These are phyloP conservation scores for Yamadazyma kanchanaburiensis DNA, from an alignment of 1,139 yeast species.

Conservation along the genomic window DNA sequence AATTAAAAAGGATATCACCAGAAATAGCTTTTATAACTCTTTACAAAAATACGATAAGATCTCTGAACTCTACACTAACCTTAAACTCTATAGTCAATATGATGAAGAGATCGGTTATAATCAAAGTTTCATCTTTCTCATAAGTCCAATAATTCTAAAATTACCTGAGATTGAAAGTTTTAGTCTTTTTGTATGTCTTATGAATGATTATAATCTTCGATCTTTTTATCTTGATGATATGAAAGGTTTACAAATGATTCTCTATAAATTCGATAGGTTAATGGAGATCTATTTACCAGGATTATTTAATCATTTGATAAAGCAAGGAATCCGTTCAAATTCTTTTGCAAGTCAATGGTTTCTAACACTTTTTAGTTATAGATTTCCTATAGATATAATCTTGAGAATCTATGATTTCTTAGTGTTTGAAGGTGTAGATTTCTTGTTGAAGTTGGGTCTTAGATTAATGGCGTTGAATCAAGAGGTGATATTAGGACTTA, in stretches of 20 bases:
- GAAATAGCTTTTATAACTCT: slow-evolving; percentile 78
- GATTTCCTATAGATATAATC: slow-evolving; percentile 83
- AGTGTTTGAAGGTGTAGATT: slow-evolving; percentile 85
- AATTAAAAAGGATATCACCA: slow-evolving; percentile 74
- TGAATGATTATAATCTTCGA: slow-evolving; percentile 80
- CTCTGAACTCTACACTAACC: slow-evolving; percentile 65
- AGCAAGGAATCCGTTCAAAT: slow-evolving; percentile 83
- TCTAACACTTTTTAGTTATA: slow-evolving; percentile 88
- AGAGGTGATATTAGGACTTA: slow-evolving; percentile 51
- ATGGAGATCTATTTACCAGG: slow-evolving; percentile 68
- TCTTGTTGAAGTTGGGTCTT: slow-evolving; percentile 75
- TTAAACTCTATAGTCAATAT: slow-evolving; percentile 79
- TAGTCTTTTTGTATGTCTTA: slow-evolving; percentile 71
- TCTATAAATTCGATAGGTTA: slow-evolving; percentile 86
- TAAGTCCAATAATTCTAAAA: slow-evolving; percentile 80
- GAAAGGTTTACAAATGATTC: slow-evolving; percentile 84
- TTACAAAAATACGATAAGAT: slow-evolving; percentile 49
- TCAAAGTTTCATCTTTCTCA: slow-evolving; percentile 94
- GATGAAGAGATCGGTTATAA: slow-evolving; percentile 96
- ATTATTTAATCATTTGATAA: slow-evolving; percentile 68
- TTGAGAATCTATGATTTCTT: slow-evolving; percentile 80
- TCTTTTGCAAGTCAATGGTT: slow-evolving; percentile 99
- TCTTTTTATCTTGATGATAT: slow-evolving; percentile 80
- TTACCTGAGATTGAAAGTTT: slow-evolving; percentile 85
- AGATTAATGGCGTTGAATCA: slow-evolving; percentile 73